Percentiles rank a stretch among this genome's conserved stretches.
Conservation (phyloP, 2,329 filamentous ascomycete genomes). For the Hypoxylon sp. region DNA sequence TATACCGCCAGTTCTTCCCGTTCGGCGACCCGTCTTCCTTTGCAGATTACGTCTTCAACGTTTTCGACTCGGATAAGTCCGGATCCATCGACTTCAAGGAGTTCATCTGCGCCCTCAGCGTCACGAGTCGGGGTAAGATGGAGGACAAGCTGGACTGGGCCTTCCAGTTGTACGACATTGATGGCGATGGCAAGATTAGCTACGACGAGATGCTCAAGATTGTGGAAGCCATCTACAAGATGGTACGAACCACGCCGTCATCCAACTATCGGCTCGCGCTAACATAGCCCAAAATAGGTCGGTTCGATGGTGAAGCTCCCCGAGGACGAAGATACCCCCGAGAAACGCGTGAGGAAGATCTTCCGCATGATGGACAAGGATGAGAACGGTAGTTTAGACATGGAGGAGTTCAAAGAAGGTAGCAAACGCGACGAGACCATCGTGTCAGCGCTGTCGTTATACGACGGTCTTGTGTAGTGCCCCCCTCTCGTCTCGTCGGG, state of each 20-base stretch:
- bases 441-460: conserved; percentile 93
- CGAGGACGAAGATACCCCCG: conserved; percentile 97
- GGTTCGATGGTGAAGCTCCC: conserved; percentile 99
- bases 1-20: conserved; percentile 99
- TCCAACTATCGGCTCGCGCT: conserved; percentile 1
- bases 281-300: conserved; percentile 64
- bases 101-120: conserved; percentile 97
- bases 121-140: conserved; percentile 97
- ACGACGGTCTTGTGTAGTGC: conserved; percentile 86
- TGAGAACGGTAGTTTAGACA: conserved; percentile 95
- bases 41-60: conserved; percentile 98
- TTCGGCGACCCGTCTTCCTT: conserved; percentile 98
- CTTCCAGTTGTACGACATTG: conserved; percentile 98
- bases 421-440: conserved; percentile 99
- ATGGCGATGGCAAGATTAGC: conserved; percentile 97
- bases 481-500: not conserved
- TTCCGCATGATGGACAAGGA: conserved; percentile 99
- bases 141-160: conserved; percentile 99
- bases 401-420: conserved; percentile 98
- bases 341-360: conserved; percentile 98
- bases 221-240: conserved; percentile 99
- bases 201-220: conserved; percentile 99
- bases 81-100: conserved; percentile 99
- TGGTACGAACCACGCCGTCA: conserved; percentile 67
- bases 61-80: conserved; percentile 97